phyloP scores from a whole-genome alignment of 331 rosid species.

The Malus hybrid region DNA sequence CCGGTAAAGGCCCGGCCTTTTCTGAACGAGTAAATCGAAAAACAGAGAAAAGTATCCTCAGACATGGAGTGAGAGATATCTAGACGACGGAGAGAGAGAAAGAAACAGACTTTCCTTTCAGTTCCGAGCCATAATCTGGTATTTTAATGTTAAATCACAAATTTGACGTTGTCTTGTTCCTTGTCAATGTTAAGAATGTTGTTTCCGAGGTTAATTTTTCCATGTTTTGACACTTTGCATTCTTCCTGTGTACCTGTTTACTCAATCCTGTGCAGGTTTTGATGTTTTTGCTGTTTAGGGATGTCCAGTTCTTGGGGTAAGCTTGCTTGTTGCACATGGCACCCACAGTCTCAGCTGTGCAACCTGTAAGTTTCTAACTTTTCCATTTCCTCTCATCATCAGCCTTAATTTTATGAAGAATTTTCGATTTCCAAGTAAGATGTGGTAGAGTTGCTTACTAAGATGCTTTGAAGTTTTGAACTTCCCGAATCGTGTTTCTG shows the following conservation, averaged over 20 bases:
- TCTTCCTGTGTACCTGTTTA: neutral
- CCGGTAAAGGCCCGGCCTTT: neutral
- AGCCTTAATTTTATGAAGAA: neutral
- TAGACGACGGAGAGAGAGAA: neutral
- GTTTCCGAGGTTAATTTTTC: neutral
- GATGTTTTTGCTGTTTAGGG: conserved; percentile 11
- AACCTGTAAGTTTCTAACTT: neutral
- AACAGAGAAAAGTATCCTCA: neutral
- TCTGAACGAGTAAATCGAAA: neutral
- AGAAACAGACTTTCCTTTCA: neutral
- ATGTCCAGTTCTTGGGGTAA: conserved; percentile 19
- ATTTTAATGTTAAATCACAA: neutral
- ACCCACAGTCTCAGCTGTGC: conserved; percentile 14
- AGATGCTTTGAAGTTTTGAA: neutral
- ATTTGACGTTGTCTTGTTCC: neutral
- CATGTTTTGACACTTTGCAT: neutral
- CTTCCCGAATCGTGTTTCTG: neutral
- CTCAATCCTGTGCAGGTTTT: conserved; percentile 11
- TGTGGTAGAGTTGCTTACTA: neutral
- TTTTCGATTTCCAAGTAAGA: neutral
- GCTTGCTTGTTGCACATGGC: conserved; percentile 27
- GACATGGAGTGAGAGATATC: neutral
- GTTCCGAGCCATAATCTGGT: neutral
- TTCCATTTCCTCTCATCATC: too few species aligned
- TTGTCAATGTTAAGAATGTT: neutral